Evolutionary conservation across 2,329 filamentous ascomycete species (phyloP).

Genomic region (Fusarium pininemorale): DNA sequence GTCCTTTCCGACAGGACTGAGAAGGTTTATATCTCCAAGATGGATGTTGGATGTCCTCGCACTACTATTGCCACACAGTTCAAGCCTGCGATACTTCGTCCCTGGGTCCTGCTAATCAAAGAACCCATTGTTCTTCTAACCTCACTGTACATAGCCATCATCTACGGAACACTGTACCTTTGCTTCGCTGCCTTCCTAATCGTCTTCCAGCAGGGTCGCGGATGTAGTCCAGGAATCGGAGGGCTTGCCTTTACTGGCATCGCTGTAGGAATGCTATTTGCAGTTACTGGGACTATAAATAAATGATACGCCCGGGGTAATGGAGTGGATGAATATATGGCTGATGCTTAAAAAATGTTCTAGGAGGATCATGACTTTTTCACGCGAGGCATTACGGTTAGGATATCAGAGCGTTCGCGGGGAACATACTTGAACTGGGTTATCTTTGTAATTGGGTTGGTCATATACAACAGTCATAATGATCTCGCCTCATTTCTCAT

Average conservation of each 20-base stretch:
- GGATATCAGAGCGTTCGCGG: background rate
- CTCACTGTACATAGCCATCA: no score
- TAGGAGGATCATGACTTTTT: background rate
- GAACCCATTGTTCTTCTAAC: no score
- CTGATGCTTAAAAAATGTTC: background rate
- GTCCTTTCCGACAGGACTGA: slow-evolving; percentile 62
- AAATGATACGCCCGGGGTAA: no score
- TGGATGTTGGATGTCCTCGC: slow-evolving; percentile 55
- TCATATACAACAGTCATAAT: slow-evolving; percentile 2
- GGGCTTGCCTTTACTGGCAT: no score
- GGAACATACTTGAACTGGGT: background rate
- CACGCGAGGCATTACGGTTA: background rate
- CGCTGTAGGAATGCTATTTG: no score
- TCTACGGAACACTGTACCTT: no score
- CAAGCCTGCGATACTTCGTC: slow-evolving; percentile 65
- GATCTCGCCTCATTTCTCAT: slow-evolving; percentile 37
- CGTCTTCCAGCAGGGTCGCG: no score
- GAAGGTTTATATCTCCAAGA: slow-evolving; percentile 63
- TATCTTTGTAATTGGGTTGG: slow-evolving; percentile 10
- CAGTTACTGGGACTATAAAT: no score
- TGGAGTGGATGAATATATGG: no score
- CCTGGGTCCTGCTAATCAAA: slow-evolving; percentile 53
- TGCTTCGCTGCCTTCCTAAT: no score
- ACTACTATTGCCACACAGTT: slow-evolving; percentile 59
- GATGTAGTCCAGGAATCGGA: no score